Base-by-base conservation (phyloP, 78 protist species). In the Dictyostelium citrinum region DNA sequence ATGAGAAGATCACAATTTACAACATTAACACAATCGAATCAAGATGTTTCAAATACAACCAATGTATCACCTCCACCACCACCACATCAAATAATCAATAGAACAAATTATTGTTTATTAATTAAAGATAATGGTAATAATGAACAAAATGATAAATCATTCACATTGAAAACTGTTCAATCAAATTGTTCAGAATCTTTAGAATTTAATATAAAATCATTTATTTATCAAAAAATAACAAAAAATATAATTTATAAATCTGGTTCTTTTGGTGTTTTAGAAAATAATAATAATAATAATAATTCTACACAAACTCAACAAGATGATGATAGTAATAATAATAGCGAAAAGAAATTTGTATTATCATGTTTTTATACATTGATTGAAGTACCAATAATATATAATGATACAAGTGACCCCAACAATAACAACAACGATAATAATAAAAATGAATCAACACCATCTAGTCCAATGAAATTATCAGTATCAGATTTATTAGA, bases 191-290 rank as follows among this genome's bases (percentile, higher is more conserved):
- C 29, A 14, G 77, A 88, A 8, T 16, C 35, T 22, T 83, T 77
- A 88, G 61, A 78, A 20, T 17, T 61, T 24, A 88, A 88, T 61
- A 78, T 88, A 12, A 88, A 88, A 35, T 79, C 84, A 68, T 88
- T 78, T 10, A 88, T 88, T 9, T 31, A 61, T 11, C 60, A 43
- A 20, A 88, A 79, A 49, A 61, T 35, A 1, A 14, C 72, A 61
- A 88, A 88, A 76, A 88, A 88, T 75, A 60, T 75, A 43, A 88
- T 88, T 6, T 88, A 78, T 31, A 76, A 88, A 49, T 60, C 85
- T n/a, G 93, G 93, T 46, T 88, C 93, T 60, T 77, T 88, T 49
- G 93, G 86, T 67, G 14, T 24, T n/a, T 24, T 88, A 7, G 92
- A 86, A 35, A 83, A 77, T 45, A 16, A 9, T 41, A 41, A 41